phyloP scores from a whole-genome alignment of 2,329 filamentous ascomycete genomes.

The Aureobasidium sp. region DNA sequence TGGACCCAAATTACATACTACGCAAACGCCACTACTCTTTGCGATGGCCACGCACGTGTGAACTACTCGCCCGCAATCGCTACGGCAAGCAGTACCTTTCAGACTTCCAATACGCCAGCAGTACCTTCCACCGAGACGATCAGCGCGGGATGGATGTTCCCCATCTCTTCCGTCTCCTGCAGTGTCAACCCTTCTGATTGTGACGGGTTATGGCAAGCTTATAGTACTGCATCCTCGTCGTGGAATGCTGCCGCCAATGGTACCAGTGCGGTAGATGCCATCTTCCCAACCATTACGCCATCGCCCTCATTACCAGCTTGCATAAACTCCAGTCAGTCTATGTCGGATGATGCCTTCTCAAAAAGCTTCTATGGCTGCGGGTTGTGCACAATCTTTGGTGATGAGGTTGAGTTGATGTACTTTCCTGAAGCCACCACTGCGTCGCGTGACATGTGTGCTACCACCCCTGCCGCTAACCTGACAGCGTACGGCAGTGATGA shows the following conservation, averaged over 20 bases:
- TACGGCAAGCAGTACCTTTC: too few species aligned
- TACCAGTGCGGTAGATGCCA: neutral
- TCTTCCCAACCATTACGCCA: slow-evolving; percentile 13
- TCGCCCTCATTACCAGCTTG: slow-evolving; percentile 19
- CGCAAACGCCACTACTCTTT: slow-evolving; percentile 21
- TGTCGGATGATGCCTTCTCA: slow-evolving; percentile 8
- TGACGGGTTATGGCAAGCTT: slow-evolving; percentile 21
- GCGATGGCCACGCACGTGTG: slow-evolving; percentile 23
- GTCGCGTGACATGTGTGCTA: slow-evolving; percentile 23
- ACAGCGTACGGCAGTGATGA: slow-evolving; percentile 17
- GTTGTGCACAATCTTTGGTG: slow-evolving; percentile 23
- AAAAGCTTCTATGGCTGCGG: slow-evolving; percentile 21
- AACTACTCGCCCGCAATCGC: slow-evolving; percentile 18
- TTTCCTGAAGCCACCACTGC: slow-evolving; percentile 20
- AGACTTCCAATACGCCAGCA: too few species aligned
- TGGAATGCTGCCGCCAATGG: slow-evolving; percentile 11
- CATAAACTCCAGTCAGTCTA: slow-evolving; percentile 16
- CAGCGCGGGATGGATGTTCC: slow-evolving; percentile 10
- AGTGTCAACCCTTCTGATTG: slow-evolving; percentile 20
- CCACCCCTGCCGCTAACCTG: slow-evolving; percentile 18
- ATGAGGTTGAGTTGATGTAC: slow-evolving; percentile 23
- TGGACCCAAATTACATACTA: slow-evolving; percentile 19
- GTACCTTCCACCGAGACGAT: too few species aligned
- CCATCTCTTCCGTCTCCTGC: slow-evolving; percentile 19
- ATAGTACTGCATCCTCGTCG: slow-evolving; percentile 16